Evolutionary conservation across 768 basidiomycete species (phyloP).

Genomic region (Amanita pseudoporphyria): DNA sequence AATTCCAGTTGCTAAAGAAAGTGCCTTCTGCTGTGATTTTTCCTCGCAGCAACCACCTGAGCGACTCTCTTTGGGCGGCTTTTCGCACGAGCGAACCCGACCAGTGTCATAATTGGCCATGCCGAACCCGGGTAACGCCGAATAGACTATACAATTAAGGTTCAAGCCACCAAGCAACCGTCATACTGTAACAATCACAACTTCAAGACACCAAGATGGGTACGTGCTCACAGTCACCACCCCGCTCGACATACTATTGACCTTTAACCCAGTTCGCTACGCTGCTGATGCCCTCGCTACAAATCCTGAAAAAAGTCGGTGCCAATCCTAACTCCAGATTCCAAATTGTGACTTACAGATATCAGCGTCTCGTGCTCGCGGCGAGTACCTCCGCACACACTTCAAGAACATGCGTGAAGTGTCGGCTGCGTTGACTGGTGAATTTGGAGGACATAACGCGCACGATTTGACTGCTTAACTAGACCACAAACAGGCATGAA

Average conservation of each 20-base stretch:
- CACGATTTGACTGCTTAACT: not conserved
- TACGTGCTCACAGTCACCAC: slow-evolving; percentile 27
- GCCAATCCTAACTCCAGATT: not conserved
- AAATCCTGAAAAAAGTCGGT: slow-evolving; percentile 94
- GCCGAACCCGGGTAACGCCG: slow-evolving; percentile 6
- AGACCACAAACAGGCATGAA: slow-evolving; percentile 55
- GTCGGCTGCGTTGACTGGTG: slow-evolving; percentile 86
- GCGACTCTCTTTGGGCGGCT: too few relatives aligned
- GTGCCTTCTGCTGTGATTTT: too few relatives aligned
- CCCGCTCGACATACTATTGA: slow-evolving; percentile 13
- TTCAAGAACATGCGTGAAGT: slow-evolving; percentile 99
- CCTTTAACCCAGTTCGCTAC: slow-evolving; percentile 68
- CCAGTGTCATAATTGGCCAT: too few relatives aligned
- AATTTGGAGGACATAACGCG: slow-evolving; percentile 16
- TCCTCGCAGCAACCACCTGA: not conserved
- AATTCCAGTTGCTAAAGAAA: too few relatives aligned
- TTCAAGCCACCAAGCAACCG: slow-evolving; percentile 31
- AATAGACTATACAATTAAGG: slow-evolving; percentile 30
- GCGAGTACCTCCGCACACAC: slow-evolving; percentile 97
- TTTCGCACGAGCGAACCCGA: too few relatives aligned
- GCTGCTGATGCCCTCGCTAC: slow-evolving; percentile 77
- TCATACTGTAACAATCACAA: slow-evolving; percentile 21
- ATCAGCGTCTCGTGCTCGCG: slow-evolving; percentile 83
- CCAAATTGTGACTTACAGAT: slow-evolving; percentile 12
- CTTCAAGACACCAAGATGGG: slow-evolving; percentile 60